Conservation (phyloP, 345 rosid genomes). For the Eucalyptus albens region DNA sequence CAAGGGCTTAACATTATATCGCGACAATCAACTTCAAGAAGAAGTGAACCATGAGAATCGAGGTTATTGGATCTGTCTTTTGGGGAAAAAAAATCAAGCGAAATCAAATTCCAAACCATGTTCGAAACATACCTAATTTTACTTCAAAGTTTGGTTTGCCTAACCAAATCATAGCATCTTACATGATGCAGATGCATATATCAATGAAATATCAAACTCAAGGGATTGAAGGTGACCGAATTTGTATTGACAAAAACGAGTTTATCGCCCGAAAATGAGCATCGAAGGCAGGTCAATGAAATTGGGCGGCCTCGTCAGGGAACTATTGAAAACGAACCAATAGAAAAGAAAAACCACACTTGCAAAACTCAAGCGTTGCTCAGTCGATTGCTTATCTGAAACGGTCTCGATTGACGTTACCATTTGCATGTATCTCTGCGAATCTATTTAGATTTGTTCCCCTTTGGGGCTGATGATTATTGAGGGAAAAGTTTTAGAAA, state of each 20-base stretch:
- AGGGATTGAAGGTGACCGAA: not conserved
- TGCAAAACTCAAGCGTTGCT: not conserved
- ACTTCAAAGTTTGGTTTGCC: not conserved
- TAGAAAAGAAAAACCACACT: not conserved
- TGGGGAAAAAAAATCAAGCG: not conserved
- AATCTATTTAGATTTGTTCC: not conserved
- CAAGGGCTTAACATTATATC: not conserved
- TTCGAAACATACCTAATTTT: not conserved
- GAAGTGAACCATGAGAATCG: not conserved
- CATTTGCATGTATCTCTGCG: not conserved
- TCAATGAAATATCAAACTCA: not conserved
- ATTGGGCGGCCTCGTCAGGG: not conserved
- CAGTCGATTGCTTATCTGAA: not conserved
- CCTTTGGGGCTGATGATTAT: not conserved
- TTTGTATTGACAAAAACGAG: not conserved
- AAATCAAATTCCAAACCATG: not conserved
- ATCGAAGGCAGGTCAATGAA: not conserved
- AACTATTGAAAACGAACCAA: not conserved
- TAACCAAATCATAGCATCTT: not conserved
- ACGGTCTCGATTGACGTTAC: not conserved
- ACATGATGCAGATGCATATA: not conserved
- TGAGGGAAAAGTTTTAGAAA: not conserved
- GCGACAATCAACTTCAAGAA: not conserved
- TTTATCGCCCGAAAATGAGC: not conserved
- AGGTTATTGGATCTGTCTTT: not conserved